Conservation (phyloP, 441 rosid species). For the Erysimum pusillum region DNA sequence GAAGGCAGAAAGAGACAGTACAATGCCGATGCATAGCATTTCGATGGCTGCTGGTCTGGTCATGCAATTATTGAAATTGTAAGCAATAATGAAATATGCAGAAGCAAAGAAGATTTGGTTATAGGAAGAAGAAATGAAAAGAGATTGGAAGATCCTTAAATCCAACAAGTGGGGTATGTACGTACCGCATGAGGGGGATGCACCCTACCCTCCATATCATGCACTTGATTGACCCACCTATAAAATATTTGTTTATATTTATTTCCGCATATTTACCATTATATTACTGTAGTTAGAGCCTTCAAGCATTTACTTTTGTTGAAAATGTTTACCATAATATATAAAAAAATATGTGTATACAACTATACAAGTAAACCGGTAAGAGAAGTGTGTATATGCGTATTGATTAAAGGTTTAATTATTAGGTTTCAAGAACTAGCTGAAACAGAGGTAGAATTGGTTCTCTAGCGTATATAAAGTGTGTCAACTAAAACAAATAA, state of each 20-base stretch:
- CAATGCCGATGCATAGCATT: conserved; percentile 37
- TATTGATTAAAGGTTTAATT: neutral
- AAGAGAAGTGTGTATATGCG: neutral
- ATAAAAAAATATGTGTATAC: neutral
- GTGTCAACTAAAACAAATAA: neutral
- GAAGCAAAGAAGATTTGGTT: conserved; percentile 23
- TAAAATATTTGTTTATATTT: neutral
- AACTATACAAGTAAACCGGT: neutral
- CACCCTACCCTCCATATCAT: conserved; percentile 50
- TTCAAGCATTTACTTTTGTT: neutral
- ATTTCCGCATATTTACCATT: neutral
- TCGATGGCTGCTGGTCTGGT: conserved; percentile 14
- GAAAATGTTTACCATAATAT: neutral
- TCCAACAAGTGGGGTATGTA: conserved; percentile 55
- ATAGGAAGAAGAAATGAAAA: conserved; percentile 11
- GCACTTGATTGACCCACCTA: conserved; percentile 46
- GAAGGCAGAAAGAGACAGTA: conserved; percentile 30
- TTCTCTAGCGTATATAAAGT: neutral
- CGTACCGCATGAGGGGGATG: conserved; percentile 53
- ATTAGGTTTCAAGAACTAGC: neutral
- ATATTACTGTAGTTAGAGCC: neutral
- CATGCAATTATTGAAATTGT: conserved; percentile 28
- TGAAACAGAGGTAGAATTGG: neutral
- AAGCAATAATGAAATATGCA: conserved; percentile 25
- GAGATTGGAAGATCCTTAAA: conserved; percentile 50